phyloP scores from a whole-genome alignment of 2,329 filamentous ascomycete species.

The Magnaporthiopsis rhizophila region DNA sequence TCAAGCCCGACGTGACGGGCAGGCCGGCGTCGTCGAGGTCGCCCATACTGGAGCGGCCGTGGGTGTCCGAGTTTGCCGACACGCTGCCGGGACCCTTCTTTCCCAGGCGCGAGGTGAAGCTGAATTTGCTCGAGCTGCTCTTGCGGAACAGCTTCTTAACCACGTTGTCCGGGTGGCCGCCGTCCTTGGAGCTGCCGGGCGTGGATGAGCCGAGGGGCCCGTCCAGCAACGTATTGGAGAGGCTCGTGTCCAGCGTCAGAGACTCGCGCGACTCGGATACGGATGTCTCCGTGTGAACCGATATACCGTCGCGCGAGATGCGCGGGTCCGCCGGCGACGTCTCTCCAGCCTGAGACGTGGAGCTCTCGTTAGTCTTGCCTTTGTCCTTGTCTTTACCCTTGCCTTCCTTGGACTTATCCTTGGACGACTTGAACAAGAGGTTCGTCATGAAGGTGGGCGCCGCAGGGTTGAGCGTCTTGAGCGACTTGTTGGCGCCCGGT shows the following conservation, averaged over 20 bases:
- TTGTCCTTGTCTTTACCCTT: conserved; percentile 30
- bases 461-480: conserved; percentile 69
- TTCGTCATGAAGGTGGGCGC: conserved; percentile 80
- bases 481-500: conserved; percentile 36
- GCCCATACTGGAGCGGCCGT: conserved; percentile 50
- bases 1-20: conserved; percentile 35
- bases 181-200: conserved; percentile 29
- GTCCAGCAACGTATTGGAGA: conserved; percentile 52
- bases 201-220: conserved; percentile 35
- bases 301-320: conserved; percentile 47
- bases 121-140: conserved; percentile 58
- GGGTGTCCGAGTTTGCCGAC: conserved; percentile 42
- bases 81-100: conserved; percentile 47
- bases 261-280: conserved; percentile 54
- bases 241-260: conserved; percentile 43
- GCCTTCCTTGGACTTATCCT: conserved; percentile 27
- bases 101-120: conserved; percentile 46
- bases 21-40: conserved; percentile 46
- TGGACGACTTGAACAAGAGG: conserved; percentile 49
- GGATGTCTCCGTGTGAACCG: conserved; percentile 50
- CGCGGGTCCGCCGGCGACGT: conserved; percentile 42
- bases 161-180: conserved; percentile 38
- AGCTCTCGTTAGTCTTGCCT: conserved; percentile 26
- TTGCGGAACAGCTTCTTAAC: conserved; percentile 60
- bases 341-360: conserved; percentile 33